Evolutionary conservation across 768 basidiomycete genomes (phyloP).

Genomic region (Steccherinum ochraceum): DNA sequence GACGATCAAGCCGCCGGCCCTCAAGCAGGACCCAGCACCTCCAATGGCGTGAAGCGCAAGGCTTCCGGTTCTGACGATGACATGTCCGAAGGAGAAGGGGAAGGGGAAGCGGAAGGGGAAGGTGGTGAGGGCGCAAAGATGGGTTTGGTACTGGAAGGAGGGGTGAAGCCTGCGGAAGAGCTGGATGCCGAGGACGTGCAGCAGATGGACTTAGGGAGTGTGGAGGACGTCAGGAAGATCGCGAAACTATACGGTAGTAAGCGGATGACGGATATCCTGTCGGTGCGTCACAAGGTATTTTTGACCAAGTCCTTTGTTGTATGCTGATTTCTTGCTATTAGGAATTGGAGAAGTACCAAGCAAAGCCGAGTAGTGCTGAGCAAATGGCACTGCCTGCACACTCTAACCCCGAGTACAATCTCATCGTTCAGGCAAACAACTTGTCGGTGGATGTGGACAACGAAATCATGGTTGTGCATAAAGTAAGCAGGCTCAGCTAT

Average conservation of each 20-base stretch:
- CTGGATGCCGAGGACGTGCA: constrained; percentile 91
- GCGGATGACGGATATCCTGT: constrained; percentile 80
- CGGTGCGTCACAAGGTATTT: constrained; percentile 36
- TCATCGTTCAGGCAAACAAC: constrained; percentile 98
- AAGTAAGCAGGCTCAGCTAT: constrained; percentile 48
- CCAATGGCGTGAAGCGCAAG: constrained; percentile 38
- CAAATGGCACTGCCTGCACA: constrained; percentile 76
- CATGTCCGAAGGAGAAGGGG: constrained; percentile 50
- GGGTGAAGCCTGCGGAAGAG: constrained; percentile 91
- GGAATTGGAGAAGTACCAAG: constrained; percentile 88
- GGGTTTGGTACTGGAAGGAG: constrained; percentile 75
- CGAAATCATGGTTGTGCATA: constrained; percentile 94
- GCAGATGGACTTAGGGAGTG: constrained; percentile 80
- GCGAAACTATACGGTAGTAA: constrained; percentile 87
- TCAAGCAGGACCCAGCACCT: constrained; percentile 19
- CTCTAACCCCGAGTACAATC: constrained; percentile 89
- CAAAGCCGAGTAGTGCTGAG: constrained; percentile 71
- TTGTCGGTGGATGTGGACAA: constrained; percentile 97
- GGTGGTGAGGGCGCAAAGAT: constrained; percentile 32
- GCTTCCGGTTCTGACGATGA: constrained; percentile 48
- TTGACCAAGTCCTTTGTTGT: no score
- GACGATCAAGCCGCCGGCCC: constrained; percentile 23
- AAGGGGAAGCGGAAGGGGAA: constrained; percentile 36
- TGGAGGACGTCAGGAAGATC: constrained; percentile 84
- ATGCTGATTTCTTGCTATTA: constrained; percentile 24